phyloP scores from a whole-genome alignment of 805 yeast species.

The Myxozyma monticola region DNA sequence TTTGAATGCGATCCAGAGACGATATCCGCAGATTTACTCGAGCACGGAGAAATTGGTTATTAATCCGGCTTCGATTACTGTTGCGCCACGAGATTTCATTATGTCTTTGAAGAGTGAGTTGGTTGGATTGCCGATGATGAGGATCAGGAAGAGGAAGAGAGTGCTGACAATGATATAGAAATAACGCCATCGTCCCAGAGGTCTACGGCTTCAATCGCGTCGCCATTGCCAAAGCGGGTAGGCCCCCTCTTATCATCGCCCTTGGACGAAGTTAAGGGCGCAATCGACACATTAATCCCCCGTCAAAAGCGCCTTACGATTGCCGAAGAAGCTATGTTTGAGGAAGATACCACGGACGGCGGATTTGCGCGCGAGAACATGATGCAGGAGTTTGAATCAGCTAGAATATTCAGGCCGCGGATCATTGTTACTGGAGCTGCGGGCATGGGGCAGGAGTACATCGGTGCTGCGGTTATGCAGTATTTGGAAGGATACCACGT shows the following conservation, averaged over 20 bases:
- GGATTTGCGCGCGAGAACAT: conserved; percentile 71
- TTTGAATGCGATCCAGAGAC: conserved; percentile 82
- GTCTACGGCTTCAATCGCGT: conserved; percentile 68
- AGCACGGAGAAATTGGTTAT: conserved; percentile 71
- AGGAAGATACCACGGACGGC: conserved; percentile 57
- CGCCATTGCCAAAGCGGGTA: conserved; percentile 76
- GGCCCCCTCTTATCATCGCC: conserved; percentile 61
- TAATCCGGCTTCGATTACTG: conserved; percentile 68
- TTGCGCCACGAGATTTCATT: conserved; percentile 81
- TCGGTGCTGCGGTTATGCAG: conserved; percentile 78
- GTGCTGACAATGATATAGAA: too few species aligned
- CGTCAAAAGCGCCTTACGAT: conserved; percentile 52
- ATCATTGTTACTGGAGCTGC: conserved; percentile 66
- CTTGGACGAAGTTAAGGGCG: conserved; percentile 48
- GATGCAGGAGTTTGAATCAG: conserved; percentile 47
- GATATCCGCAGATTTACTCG: conserved; percentile 88
- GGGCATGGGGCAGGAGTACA: conserved; percentile 86
- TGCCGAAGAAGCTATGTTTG: conserved; percentile 70
- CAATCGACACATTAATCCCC: conserved; percentile 64
- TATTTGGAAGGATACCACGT: conserved; percentile 85
- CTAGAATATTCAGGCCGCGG: conserved; percentile 81
- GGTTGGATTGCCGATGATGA: too few species aligned
- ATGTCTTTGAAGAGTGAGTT: conserved; percentile 62
- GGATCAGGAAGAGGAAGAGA: too few species aligned
- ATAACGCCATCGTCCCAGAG: conserved; percentile 92